Conservation (phyloP, 441 rosid genomes). For the Isatis lusitanica region DNA sequence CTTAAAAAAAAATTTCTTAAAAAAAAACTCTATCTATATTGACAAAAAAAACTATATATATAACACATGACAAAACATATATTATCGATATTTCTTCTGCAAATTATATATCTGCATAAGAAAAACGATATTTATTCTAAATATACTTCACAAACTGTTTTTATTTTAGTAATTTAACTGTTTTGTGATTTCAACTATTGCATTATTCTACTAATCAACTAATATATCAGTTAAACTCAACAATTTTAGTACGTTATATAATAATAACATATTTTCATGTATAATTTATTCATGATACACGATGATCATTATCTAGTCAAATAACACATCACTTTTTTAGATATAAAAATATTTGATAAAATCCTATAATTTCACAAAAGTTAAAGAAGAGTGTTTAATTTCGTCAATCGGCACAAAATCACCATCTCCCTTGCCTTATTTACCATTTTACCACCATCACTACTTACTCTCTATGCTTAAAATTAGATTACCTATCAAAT, state of each 20-base stretch:
- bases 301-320: neutral
- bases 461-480: neutral
- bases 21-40: too few species aligned
- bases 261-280: neutral
- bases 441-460: neutral
- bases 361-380: neutral
- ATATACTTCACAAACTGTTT: too few species aligned
- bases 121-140: too few species aligned
- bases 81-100: too few species aligned
- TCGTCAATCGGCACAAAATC: neutral
- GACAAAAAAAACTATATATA: too few species aligned
- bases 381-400: neutral
- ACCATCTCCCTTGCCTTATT: neutral
- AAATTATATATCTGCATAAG: too few species aligned
- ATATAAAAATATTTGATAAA: neutral
- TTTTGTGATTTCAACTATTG: too few species aligned
- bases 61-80: too few species aligned
- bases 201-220: too few species aligned
- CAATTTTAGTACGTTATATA: neutral
- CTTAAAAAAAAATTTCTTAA: too few species aligned
- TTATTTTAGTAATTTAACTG: too few species aligned
- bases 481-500: neutral
- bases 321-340: neutral
- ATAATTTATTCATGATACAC: neutral
- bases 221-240: too few species aligned